These are phyloP conservation scores for Pilaira anomala DNA, from an alignment of 192 early-diverging fungal species.

Conservation along the genomic window DNA sequence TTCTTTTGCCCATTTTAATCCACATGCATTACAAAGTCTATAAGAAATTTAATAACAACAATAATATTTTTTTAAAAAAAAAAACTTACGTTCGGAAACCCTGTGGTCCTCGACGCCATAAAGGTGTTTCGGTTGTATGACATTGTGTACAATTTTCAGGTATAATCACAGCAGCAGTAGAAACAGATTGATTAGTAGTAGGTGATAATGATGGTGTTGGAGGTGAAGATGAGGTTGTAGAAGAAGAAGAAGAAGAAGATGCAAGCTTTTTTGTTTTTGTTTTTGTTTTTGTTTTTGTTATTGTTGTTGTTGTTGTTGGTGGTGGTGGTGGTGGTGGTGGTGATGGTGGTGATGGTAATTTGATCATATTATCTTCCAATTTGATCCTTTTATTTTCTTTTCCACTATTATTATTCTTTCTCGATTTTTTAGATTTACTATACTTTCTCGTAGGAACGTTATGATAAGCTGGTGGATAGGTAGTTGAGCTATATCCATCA, in stretches of 20 bases:
- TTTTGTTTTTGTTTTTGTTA: background rate
- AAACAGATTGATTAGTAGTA: background rate
- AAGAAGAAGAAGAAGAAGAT: no score
- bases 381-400: no score
- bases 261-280: background rate
- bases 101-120: constrained; percentile 22
- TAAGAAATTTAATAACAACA: background rate
- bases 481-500: background rate
- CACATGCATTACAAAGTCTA: constrained; percentile 41
- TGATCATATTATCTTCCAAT: no score
- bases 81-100: constrained; percentile 27
- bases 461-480: background rate
- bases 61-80: background rate
- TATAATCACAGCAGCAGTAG: background rate
- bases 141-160: constrained; percentile 8
- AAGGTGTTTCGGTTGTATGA: constrained; percentile 3
- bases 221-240: no score
- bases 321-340: no score
- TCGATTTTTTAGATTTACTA: background rate
- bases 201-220: no score
- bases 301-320: background rate
- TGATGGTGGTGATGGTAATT: no score
- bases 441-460: background rate
- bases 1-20: constrained; percentile 26
- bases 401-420: no score